Evolutionary conservation across 2,329 filamentous ascomycete genomes (phyloP).

Genomic region (Nemania serpens): DNA sequence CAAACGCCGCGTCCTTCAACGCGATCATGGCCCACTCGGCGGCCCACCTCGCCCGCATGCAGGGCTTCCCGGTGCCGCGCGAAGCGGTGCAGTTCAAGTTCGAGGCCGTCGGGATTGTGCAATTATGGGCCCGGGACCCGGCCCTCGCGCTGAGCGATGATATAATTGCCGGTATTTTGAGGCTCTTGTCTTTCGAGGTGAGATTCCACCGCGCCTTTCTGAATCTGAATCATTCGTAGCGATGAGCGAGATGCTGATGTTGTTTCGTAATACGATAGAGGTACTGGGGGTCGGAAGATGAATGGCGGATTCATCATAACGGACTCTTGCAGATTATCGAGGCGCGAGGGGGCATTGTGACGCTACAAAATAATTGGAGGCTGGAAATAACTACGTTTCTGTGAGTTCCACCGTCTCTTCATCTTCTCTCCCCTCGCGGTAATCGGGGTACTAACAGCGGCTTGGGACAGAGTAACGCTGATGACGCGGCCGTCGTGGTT

Average conservation of each 20-base stretch:
- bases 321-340: conserved; percentile 42
- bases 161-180: conserved; percentile 40
- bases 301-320: conserved; percentile 42
- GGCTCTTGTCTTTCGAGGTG: conserved; percentile 43
- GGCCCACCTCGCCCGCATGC: conserved; percentile 44
- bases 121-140: conserved; percentile 41
- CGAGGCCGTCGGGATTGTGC: conserved; percentile 44
- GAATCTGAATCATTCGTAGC: not conserved
- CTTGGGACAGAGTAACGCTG: conserved; percentile 7
- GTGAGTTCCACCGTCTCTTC: conserved; percentile 27
- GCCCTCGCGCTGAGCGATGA: conserved; percentile 42
- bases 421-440: too few relatives aligned
- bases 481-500: conserved; percentile 25
- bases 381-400: conserved; percentile 34
- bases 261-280: conserved; percentile 19
- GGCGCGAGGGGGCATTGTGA: conserved; percentile 40
- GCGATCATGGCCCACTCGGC: conserved; percentile 48
- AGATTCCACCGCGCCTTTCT: not conserved
- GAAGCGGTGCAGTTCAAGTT: conserved; percentile 42
- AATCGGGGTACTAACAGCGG: not conserved
- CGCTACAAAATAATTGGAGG: conserved; percentile 40
- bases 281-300: conserved; percentile 42
- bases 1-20: conserved; percentile 48
- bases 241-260: not conserved
- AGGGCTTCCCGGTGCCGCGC: conserved; percentile 35